Conservation (phyloP, 352 stramenopile species). For the Elongisporangium anandrum region DNA sequence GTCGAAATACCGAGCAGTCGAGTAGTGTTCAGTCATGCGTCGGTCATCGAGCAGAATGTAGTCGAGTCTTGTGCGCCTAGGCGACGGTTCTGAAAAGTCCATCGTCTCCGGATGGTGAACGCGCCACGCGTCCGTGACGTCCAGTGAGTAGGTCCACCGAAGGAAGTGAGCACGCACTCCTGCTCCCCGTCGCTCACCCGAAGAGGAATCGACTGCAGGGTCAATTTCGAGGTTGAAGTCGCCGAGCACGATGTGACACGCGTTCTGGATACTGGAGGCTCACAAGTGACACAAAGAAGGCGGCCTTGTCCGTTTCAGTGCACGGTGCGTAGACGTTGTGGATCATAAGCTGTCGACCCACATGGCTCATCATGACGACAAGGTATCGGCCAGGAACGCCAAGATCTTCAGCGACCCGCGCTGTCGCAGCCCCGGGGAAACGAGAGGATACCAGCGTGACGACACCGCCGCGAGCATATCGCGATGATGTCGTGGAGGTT, state of each 20-base stretch:
- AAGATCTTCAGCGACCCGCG: background rate
- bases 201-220: conserved; percentile 2
- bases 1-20: conserved; percentile 1
- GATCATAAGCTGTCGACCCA: background rate
- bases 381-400: conserved; percentile 2
- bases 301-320: background rate
- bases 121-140: conserved; percentile 15
- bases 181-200: background rate
- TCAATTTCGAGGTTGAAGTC: conserved; percentile 12
- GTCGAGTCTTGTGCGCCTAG: conserved; percentile 9
- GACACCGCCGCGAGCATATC: background rate
- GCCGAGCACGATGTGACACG: conserved; percentile 11
- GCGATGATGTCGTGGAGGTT: background rate
- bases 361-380: conserved; percentile 1
- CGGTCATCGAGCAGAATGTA: conserved; percentile 11
- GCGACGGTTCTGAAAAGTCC: conserved; percentile 2
- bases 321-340: conserved; percentile 16
- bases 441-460: background rate
- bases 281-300: conserved; percentile 3
- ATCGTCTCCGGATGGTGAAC: conserved; percentile 3
- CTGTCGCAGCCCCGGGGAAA: background rate
- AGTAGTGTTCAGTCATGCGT: background rate
- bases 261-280: background rate
- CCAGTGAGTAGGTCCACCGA: conserved; percentile 9
- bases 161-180: background rate